These are phyloP conservation scores for Scheffersomyces segobiensis DNA, from an alignment of 1,139 yeast species.

Conservation along the genomic window DNA sequence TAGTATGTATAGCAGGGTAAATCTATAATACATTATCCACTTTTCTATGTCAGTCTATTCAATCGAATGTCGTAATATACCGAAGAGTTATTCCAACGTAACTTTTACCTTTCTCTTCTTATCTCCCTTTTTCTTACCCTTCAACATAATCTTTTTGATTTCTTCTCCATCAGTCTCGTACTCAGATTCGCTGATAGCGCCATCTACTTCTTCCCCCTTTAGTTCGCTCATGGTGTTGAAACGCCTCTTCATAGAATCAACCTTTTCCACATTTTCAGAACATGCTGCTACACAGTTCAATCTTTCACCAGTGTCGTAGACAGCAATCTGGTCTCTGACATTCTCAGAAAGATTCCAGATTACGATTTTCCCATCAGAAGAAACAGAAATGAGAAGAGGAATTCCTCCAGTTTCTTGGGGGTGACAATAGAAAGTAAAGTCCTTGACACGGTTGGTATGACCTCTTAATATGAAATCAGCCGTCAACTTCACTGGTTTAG, in stretches of 20 bases:
- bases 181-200: conserved; percentile 59
- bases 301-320: conserved; percentile 90
- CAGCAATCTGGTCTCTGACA: conserved; percentile 77
- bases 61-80: background rate
- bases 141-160: conserved; percentile 46
- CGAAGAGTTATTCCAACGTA: conserved; percentile 45
- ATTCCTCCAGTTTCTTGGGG: conserved; percentile 30
- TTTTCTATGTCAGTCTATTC: background rate
- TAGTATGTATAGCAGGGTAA: background rate
- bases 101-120: conserved; percentile 45
- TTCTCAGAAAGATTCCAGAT: conserved; percentile 70
- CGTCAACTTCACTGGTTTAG: conserved; percentile 30
- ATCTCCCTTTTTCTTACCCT: conserved; percentile 41
- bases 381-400: conserved; percentile 71
- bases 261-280: conserved; percentile 75
- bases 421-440: conserved; percentile 56
- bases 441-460: conserved; percentile 85
- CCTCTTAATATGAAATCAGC: conserved; percentile 68
- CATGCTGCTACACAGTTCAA: conserved; percentile 82
- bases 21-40: background rate
- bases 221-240: conserved; percentile 37
- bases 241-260: conserved; percentile 70
- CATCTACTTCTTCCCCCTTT: conserved; percentile 18
- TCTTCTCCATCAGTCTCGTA: conserved; percentile 62
- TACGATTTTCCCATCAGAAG: conserved; percentile 91